phyloP scores from a whole-genome alignment of 495 filamentous ascomycete genomes.

The Hypoxylon subgilvum region DNA sequence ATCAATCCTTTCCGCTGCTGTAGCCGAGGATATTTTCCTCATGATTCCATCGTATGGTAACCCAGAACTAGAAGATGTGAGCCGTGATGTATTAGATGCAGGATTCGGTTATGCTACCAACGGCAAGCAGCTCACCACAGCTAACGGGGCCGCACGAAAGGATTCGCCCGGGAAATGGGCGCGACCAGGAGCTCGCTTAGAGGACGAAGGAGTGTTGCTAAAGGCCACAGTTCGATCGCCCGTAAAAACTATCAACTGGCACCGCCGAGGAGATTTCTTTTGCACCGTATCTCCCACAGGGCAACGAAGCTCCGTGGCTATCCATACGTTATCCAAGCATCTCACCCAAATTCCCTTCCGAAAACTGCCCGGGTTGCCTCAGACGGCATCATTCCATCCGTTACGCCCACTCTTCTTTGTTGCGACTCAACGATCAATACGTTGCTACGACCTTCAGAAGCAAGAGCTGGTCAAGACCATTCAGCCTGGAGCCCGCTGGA shows the following conservation, averaged over 20 bases:
- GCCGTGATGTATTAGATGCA: conserved; percentile 76
- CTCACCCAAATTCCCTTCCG: conserved; percentile 93
- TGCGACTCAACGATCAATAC: conserved; percentile 88
- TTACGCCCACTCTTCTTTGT: conserved; percentile 92
- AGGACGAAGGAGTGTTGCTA: conserved; percentile 77
- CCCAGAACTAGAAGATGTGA: conserved; percentile 73
- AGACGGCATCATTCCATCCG: conserved; percentile 93
- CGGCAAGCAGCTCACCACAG: conserved; percentile 58
- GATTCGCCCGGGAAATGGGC: conserved; percentile 80
- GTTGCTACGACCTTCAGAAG: conserved; percentile 87
- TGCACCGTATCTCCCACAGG: conserved; percentile 84
- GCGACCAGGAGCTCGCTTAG: conserved; percentile 73
- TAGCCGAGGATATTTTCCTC: conserved; percentile 84
- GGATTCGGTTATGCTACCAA: conserved; percentile 90
- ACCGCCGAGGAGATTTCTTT: conserved; percentile 93
- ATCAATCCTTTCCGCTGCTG: conserved; percentile 79
- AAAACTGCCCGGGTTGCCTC: conserved; percentile 80
- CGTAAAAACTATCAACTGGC: conserved; percentile 92
- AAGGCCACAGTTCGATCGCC: conserved; percentile 79
- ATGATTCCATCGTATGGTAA: conserved; percentile 73
- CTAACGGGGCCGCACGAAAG: conserved; percentile 67
- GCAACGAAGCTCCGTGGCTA: conserved; percentile 82
- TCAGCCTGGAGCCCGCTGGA: conserved; percentile 93
- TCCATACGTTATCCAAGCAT: conserved; percentile 95
- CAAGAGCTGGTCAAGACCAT: conserved; percentile 89